Evolutionary conservation across 2,329 filamentous ascomycete genomes (phyloP), one percentile per base, ranked within the genome.

Genomic region (Triangularia verruculosa): DNA sequence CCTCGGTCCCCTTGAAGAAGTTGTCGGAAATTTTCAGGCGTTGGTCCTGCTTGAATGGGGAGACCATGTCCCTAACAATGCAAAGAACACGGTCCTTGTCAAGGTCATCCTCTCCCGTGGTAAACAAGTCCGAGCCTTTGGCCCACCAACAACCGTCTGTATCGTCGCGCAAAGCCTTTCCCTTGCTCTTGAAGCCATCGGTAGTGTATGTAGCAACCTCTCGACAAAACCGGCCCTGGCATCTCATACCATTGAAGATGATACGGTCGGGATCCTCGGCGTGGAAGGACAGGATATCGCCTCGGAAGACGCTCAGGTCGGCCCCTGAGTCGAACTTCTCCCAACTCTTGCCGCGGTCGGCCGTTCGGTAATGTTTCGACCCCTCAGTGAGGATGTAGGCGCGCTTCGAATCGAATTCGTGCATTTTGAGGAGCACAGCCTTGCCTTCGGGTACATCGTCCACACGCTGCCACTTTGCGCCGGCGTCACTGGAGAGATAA

Each of bases 121-220:
- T 86, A 74, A 99, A 97, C 51, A 87, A 77, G 4, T 85, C 82
- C 12, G 90, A 87, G 13, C 87, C 86, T 73, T 92, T 92, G 59
- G 95, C 94, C 92, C 94, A 99, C 75, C 89, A 86, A 75, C 95
- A 99, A 66, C 90, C 89, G 57, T 86, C 82, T 1, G 91, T 91
- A 69, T 88, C 84, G 51, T 84, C 80, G 59, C 89, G 84, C 64
- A 97, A 82, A 5, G 82, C 77, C 68, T 90, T 83, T 59, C 86
- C 84, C 52, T 83, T 77, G 4, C 83, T 84, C 68, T 89, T 82
- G 79, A 99, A 99, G 68, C 92, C 92, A 76, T 98, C 89, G 13
- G 83, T 88, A 2, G 95, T 98, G 75, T 97, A 97, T 73, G 82
- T 80, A 61, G 85, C 79, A 64, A 84, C 77, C 72, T 89, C 86